Conservation (phyloP, 495 filamentous ascomycete genomes). For the Tuber magnatum region DNA sequence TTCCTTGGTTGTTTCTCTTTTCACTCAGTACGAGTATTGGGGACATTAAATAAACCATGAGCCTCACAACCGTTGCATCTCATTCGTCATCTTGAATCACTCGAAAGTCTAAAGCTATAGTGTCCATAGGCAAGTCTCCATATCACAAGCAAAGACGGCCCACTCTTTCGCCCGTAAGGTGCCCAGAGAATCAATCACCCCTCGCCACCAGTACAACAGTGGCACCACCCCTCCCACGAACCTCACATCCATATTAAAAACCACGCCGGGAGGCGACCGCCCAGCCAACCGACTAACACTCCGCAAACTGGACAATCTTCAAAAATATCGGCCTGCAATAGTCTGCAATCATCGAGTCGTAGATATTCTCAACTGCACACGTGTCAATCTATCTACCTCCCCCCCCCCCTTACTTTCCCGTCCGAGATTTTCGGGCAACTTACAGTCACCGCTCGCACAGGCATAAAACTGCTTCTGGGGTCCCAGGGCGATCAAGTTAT, state of each 20-base stretch:
- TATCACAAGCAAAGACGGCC: not conserved
- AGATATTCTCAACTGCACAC: constrained; percentile 29
- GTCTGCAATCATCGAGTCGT: constrained; percentile 25
- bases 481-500: constrained; percentile 28
- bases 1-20: not conserved
- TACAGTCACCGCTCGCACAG: constrained; percentile 30
- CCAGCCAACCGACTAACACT: constrained; percentile 1
- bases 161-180: not conserved
- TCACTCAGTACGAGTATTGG: constrained; percentile 4
- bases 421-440: not conserved
- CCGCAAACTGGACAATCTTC: constrained; percentile 9
- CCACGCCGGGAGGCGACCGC: not conserved
- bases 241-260: not conserved
- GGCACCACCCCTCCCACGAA: not conserved
- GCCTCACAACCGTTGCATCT: not conserved
- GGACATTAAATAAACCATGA: not conserved
- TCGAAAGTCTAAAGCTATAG: not conserved
- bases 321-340: constrained; percentile 26
- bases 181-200: not conserved
- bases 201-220: not conserved
- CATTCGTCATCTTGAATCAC: not conserved
- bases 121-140: not conserved
- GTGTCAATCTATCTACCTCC: not conserved
- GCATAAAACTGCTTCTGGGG: constrained; percentile 21
- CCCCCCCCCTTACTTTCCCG: not conserved